Conservation (phyloP, 192 early-diverging fungal genomes). For the Borealophlyctis nickersoniae region DNA sequence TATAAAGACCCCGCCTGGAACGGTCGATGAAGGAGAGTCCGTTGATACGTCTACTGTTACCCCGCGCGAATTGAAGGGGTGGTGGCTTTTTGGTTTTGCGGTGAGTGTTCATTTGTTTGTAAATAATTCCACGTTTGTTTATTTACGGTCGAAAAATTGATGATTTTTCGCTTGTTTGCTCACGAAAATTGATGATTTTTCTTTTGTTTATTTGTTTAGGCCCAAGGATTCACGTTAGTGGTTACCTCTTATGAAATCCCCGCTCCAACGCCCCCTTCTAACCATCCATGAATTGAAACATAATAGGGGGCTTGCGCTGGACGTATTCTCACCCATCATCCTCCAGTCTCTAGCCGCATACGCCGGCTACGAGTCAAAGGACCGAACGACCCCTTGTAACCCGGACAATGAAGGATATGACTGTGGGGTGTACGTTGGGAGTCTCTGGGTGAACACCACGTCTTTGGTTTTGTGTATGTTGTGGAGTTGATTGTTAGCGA, state of each 20-base stretch:
- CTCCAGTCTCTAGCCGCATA: conserved; percentile 15
- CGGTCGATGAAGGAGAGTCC: neutral
- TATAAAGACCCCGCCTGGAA: too few species aligned
- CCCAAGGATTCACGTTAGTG: conserved; percentile 6
- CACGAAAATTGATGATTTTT: neutral
- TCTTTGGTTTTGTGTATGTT: conserved; percentile 25
- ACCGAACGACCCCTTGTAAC: conserved; percentile 31
- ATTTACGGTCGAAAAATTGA: too few species aligned
- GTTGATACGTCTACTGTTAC: neutral
- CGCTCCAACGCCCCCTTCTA: too few species aligned
- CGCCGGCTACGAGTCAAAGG: conserved; percentile 7
- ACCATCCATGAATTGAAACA: too few species aligned
- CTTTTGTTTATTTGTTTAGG: neutral
- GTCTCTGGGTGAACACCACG: conserved; percentile 23
- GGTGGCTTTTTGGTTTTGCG: neutral
- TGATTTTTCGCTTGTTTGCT: neutral
- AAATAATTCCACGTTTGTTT: neutral
- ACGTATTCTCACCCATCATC: conserved; percentile 34
- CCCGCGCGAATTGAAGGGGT: neutral
- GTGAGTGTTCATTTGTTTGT: neutral
- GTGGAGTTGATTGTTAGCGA: neutral
- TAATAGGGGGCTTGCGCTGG: conserved; percentile 15
- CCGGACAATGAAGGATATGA: conserved; percentile 13
- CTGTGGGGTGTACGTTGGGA: conserved; percentile 23
- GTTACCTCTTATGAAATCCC: too few species aligned